Evolutionary conservation across 2,329 filamentous ascomycete genomes (phyloP).

Genomic region (Plenodomus tracheiphilus): DNA sequence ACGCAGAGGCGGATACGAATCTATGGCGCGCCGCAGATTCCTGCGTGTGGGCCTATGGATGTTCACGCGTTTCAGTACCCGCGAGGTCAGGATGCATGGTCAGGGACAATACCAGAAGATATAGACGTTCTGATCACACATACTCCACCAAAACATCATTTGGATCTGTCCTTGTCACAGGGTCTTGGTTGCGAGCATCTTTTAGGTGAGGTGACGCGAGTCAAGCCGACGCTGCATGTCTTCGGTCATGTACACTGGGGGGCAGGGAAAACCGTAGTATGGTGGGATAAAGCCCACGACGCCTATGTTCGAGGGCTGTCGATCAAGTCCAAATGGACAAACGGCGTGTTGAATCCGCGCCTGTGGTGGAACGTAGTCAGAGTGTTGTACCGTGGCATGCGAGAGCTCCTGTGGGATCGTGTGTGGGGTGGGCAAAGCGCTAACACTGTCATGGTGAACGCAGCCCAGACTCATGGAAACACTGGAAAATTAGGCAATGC

Average conservation of each 20-base stretch:
- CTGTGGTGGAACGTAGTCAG: constrained; percentile 57
- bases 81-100: constrained; percentile 69
- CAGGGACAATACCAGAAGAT: constrained; percentile 68
- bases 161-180: constrained; percentile 61
- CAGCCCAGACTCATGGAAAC: constrained; percentile 57
- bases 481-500: constrained; percentile 54
- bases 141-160: constrained; percentile 73
- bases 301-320: constrained; percentile 69
- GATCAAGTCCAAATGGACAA: constrained; percentile 43
- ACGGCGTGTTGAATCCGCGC: constrained; percentile 42
- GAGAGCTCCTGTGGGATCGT: constrained; percentile 62
- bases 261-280: constrained; percentile 69
- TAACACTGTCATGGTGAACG: constrained; percentile 63
- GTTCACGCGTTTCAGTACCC: constrained; percentile 80
- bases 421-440: constrained; percentile 59
- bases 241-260: constrained; percentile 85
- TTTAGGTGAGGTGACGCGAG: constrained; percentile 72
- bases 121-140: constrained; percentile 83
- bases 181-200: constrained; percentile 72
- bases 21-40: constrained; percentile 82
- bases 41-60: constrained; percentile 66
- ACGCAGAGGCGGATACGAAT: constrained; percentile 63
- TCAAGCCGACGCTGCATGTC: constrained; percentile 74
- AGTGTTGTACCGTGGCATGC: constrained; percentile 57
- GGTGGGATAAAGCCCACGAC: constrained; percentile 74